These are phyloP conservation scores for Alternaria incomplexa DNA, from an alignment of 2,329 filamentous ascomycete genomes.

Conservation along the genomic window DNA sequence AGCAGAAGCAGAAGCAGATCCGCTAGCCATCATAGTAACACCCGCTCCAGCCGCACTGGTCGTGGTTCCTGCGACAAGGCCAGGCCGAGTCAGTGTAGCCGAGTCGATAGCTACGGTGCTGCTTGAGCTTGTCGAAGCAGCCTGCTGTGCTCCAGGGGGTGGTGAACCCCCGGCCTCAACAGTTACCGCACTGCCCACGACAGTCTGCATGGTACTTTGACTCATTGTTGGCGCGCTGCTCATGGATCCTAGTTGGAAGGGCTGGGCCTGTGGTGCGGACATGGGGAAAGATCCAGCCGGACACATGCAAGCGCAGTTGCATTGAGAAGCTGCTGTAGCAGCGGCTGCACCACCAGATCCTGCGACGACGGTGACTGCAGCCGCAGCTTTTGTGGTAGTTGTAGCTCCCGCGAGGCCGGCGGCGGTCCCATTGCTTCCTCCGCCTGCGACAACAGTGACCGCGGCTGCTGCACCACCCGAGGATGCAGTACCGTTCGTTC, in stretches of 20 bases:
- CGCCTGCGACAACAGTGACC: conserved; percentile 27
- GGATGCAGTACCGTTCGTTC: background rate
- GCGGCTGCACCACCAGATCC: background rate
- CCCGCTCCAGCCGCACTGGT: conserved; percentile 24
- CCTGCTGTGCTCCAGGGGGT: conserved; percentile 16
- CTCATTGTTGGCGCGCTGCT: conserved; percentile 1
- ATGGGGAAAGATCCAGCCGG: conserved; percentile 41
- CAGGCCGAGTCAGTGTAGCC: conserved; percentile 28
- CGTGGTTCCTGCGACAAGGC: conserved; percentile 20
- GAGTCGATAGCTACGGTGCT: conserved; percentile 23
- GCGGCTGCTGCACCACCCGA: background rate
- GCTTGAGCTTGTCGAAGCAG: conserved; percentile 14
- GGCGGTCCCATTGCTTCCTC: conserved; percentile 7
- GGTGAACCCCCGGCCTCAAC: conserved; percentile 27
- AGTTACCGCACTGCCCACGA: conserved; percentile 27
- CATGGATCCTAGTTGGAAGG: conserved; percentile 37
- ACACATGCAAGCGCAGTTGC: conserved; percentile 41
- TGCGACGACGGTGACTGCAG: conserved; percentile 8
- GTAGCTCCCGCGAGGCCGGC: conserved; percentile 17
- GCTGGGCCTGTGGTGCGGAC: conserved; percentile 29
- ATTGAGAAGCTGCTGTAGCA: conserved; percentile 24
- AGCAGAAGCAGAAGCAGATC: conserved; percentile 8
- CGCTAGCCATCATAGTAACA: conserved; percentile 25
- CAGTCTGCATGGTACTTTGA: conserved; percentile 32
- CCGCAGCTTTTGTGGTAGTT: conserved; percentile 13